Evolutionary conservation across 306 rosid species (phyloP), one percentile per base, ranked within the genome.

Genomic region (Cucurbita moschata): DNA sequence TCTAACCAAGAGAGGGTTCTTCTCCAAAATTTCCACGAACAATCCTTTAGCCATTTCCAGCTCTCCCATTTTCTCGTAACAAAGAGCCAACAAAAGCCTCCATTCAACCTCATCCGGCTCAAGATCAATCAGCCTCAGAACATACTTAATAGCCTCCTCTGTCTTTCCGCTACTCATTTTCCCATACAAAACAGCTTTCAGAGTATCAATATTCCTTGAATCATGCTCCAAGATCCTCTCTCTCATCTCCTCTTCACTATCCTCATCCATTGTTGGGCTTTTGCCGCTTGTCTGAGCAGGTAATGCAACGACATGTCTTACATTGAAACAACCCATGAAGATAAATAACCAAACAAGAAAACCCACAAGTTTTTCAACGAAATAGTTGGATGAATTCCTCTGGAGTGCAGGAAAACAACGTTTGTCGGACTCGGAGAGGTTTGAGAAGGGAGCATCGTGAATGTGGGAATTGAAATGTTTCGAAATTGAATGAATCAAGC

Each of bases 81-180:
- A 90, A 72, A 90, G 85, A 14, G 98, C 96, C 57, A 83, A 62
- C 88, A 93, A 79, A 75, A 93, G 96, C 83, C 82, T 84, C 98
- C 98, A 93, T 57, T 93, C 97, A 66, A 87, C 88, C 64, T 86
- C 96, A 2, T 87, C 71, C 0, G 98, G 97, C 77, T 93, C 92
- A 44, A 61, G 77, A 53, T 81, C 82, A 81, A 84, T 86, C 86
- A 93, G 78, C 78, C 49, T 85, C 90, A 86, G 89, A 77, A 88
- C 96, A 74, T 87, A 87, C 74, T 85, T 85, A 68, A 90, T 81
- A 75, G 97, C 97, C 76, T 87, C 89, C 60, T 82, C 77, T 1
- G 92, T 79, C 65, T 90, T 78, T 39, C 98, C 92, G 76, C 81
- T 90, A 85, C 89, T 86, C 82, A 93, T 85, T 75, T 88, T 90